A percentile compares a stretch with the other conserved stretches of the same genome.
phyloP scores from a whole-genome alignment of 2,329 filamentous ascomycete genomes.

The Xylariaceae sp. region DNA sequence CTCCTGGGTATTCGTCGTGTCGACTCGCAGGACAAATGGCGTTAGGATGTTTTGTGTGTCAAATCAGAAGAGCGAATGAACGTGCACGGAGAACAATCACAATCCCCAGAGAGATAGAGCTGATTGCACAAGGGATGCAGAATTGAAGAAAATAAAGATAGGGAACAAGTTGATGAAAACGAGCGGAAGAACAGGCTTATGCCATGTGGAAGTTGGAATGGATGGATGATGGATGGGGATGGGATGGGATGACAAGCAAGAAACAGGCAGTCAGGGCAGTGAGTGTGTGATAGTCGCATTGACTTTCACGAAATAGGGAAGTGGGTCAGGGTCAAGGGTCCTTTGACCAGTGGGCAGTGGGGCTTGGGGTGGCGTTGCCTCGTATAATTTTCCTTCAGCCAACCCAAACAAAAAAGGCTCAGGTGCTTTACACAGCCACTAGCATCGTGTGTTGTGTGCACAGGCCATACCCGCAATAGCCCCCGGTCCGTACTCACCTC shows the following conservation, averaged over 20 bases:
- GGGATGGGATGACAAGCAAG: constrained; percentile 23
- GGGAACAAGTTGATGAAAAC: constrained; percentile 26
- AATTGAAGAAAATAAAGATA: constrained; percentile 10
- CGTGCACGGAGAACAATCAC: neutral
- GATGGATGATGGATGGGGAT: constrained; percentile 7
- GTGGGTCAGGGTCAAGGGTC: constrained; percentile 9
- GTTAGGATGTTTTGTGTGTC: neutral
- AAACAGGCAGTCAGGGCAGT: neutral
- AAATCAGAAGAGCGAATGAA: constrained; percentile 1
- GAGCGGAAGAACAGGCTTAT: constrained; percentile 30
- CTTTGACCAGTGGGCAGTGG: neutral
- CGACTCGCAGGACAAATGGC: neutral
- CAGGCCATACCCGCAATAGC: neutral
- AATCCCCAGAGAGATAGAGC: neutral
- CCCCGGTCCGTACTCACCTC: no score
- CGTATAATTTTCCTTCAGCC: neutral
- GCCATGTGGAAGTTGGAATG: constrained; percentile 13
- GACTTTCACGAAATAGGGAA: constrained; percentile 28
- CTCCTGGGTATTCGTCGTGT: neutral
- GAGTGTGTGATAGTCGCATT: constrained; percentile 20
- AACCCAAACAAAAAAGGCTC: no score
- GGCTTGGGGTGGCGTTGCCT: neutral
- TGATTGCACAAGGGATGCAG: neutral
- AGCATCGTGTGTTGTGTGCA: neutral
- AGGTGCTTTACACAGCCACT: no score